Percentiles rank a stretch among this genome's conserved stretches.
Evolutionary conservation across 306 rosid genomes (phyloP).

Genomic region (Oemleria cerasiformis): DNA sequence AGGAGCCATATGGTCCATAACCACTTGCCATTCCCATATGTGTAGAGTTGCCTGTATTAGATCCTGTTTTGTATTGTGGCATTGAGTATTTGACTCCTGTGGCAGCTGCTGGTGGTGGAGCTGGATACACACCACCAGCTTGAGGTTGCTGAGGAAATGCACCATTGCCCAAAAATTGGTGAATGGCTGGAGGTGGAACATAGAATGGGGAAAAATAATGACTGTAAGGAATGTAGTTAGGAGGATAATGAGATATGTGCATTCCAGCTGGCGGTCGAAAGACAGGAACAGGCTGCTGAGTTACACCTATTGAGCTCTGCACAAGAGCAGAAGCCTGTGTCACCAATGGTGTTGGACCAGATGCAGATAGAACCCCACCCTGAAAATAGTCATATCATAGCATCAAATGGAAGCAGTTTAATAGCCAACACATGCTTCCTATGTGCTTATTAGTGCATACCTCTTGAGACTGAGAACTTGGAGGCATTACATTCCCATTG

Average conservation of each 20-base stretch:
- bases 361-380: slow-evolving; percentile 79
- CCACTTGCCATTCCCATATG: slow-evolving; percentile 77
- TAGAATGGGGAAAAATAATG: slow-evolving; percentile 81
- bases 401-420: slow-evolving; percentile 12
- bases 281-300: slow-evolving; percentile 87
- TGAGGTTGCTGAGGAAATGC: slow-evolving; percentile 90
- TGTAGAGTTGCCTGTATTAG: slow-evolving; percentile 65
- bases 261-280: slow-evolving; percentile 81
- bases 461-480: slow-evolving; percentile 85
- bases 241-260: slow-evolving; percentile 83
- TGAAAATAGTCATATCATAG: slow-evolving; percentile 38
- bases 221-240: slow-evolving; percentile 81
- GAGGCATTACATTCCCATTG: slow-evolving; percentile 72
- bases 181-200: slow-evolving; percentile 80
- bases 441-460: slow-evolving; percentile 35
- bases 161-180: slow-evolving; percentile 86
- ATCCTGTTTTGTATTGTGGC: slow-evolving; percentile 79
- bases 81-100: slow-evolving; percentile 82
- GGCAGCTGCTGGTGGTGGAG: slow-evolving; percentile 63
- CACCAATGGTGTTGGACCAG: slow-evolving; percentile 66
- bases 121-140: slow-evolving; percentile 70
- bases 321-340: slow-evolving; percentile 87
- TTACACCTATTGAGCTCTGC: slow-evolving; percentile 82
- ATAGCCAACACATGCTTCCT: not conserved
- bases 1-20: slow-evolving; percentile 82